Conservation (phyloP, 805 yeast species). For the Ogataea corticis region DNA sequence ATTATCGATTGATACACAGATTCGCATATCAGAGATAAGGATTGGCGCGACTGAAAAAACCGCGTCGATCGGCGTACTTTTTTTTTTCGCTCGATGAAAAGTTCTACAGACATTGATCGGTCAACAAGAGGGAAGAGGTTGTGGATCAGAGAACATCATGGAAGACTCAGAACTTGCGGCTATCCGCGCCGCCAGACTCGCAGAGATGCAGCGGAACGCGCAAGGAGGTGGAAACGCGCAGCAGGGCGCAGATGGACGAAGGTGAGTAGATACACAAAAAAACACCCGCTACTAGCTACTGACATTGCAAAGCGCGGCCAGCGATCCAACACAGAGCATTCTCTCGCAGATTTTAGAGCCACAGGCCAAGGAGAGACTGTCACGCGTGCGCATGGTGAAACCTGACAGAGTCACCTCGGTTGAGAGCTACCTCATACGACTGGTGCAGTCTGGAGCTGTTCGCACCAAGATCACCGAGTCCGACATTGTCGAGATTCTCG, state of each 20-base stretch:
- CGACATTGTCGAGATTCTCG: conserved; percentile 80
- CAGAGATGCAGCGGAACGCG: conserved; percentile 68
- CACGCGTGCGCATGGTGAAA: conserved; percentile 83
- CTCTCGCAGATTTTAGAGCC: conserved; percentile 76
- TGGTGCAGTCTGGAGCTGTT: conserved; percentile 77
- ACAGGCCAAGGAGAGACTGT: conserved; percentile 82
- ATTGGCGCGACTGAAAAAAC: neutral
- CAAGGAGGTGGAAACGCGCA: conserved; percentile 30
- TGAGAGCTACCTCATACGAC: conserved; percentile 71
- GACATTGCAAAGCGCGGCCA: conserved; percentile 13
- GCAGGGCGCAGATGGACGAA: conserved; percentile 5
- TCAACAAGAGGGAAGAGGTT: no score
- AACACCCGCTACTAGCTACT: conserved; percentile 3
- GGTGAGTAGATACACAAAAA: neutral
- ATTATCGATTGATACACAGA: neutral
- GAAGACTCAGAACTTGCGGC: conserved; percentile 87
- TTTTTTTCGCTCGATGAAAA: neutral
- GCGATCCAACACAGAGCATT: conserved; percentile 31
- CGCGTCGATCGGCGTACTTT: conserved; percentile 16
- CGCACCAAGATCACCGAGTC: conserved; percentile 72
- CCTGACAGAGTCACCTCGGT: conserved; percentile 91
- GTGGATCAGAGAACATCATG: conserved; percentile 42
- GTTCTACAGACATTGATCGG: no score
- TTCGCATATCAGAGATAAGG: conserved; percentile 2
- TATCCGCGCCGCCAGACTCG: conserved; percentile 87